A percentile compares a stretch with the other conserved stretches of the same genome.
phyloP scores from a whole-genome alignment of 2,329 filamentous ascomycete genomes.

The Penicillium sp. region DNA sequence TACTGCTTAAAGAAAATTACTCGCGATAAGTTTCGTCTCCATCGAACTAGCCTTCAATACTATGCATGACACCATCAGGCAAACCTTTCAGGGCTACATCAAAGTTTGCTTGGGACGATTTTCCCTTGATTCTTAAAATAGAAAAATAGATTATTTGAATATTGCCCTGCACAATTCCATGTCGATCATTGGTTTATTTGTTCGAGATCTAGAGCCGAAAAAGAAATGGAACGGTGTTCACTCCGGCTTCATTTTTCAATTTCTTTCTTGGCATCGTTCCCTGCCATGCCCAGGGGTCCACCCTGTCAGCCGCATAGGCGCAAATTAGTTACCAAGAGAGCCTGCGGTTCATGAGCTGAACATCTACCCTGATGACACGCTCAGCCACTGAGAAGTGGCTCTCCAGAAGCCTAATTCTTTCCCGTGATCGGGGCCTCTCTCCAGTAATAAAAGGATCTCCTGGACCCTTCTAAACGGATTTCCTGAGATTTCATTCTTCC shows the following conservation, averaged over 20 bases:
- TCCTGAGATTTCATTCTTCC: no score
- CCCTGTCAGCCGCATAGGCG: background rate
- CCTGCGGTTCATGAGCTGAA: background rate
- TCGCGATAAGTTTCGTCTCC: background rate
- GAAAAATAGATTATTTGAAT: background rate
- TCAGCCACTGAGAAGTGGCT: background rate
- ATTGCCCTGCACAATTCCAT: background rate
- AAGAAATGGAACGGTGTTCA: background rate
- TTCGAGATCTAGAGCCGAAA: background rate
- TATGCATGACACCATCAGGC: background rate
- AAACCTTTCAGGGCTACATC: background rate
- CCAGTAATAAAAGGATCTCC: background rate
- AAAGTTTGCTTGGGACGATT: background rate
- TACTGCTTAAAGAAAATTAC: conserved; percentile 3
- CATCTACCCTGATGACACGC: background rate
- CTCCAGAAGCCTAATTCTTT: background rate
- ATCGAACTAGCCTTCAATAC: background rate
- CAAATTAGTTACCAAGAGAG: background rate
- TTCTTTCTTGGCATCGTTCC: background rate
- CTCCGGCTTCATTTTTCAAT: background rate
- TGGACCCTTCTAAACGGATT: background rate
- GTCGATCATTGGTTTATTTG: background rate
- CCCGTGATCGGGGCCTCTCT: background rate
- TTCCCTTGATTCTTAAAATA: background rate
- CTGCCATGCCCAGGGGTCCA: background rate